Conservation (phyloP, 1,139 yeast genomes). For the Wickerhamomyces sp. region DNA sequence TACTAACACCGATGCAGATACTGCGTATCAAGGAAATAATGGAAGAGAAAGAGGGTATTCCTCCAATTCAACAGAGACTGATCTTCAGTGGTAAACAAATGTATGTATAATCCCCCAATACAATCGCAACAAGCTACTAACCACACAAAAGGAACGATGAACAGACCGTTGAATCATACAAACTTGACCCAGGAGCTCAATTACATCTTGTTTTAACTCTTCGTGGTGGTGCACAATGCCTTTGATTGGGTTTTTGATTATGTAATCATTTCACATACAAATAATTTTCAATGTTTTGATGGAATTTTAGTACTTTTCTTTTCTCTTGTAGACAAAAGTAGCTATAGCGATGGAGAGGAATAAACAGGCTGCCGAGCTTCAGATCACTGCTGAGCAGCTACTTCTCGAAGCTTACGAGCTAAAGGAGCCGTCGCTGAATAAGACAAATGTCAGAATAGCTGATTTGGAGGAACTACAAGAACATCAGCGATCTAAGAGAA, state of each 20-base stretch:
- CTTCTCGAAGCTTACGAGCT: conserved; percentile 51
- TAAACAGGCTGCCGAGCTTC: conserved; percentile 18
- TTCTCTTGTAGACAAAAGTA: not conserved
- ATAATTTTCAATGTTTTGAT: not conserved
- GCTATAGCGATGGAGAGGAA: conserved; percentile 1
- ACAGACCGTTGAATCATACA: conserved; percentile 62
- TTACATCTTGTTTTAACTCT: conserved; percentile 85
- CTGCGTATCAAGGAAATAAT: conserved; percentile 84
- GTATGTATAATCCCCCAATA: conserved; percentile 33
- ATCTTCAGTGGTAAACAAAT: conserved; percentile 90
- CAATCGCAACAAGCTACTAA: conserved; percentile 8
- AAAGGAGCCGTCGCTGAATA: conserved; percentile 36
- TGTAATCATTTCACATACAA: conserved; percentile 3
- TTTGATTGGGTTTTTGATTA: conserved; percentile 2
- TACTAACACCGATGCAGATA: conserved; percentile 33
- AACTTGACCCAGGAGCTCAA: conserved; percentile 68
- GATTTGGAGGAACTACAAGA: conserved; percentile 80
- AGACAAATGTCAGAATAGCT: conserved; percentile 52
- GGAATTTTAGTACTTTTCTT: not conserved
- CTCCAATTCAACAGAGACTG: conserved; percentile 92
- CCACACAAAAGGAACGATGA: conserved; percentile 56
- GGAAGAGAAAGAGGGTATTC: conserved; percentile 97
- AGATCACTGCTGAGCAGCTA: conserved; percentile 54
- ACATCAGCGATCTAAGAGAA: conserved; percentile 68
- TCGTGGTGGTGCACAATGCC: conserved; percentile 61